Conservation (phyloP, 371 early-diverging fungal genomes). For the Mucor racemosus region DNA sequence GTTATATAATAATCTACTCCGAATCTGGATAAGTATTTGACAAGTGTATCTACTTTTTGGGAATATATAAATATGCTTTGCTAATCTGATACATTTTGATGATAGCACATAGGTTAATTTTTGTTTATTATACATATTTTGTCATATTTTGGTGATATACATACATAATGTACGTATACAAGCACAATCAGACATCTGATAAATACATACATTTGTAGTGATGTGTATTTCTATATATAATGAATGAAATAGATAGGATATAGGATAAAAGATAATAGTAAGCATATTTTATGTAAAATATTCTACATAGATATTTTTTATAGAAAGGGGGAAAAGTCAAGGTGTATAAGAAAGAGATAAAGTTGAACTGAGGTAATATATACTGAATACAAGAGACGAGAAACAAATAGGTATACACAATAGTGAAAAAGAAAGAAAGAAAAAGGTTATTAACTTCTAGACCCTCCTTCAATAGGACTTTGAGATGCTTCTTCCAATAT, state of each 20-base stretch:
- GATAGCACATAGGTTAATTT: too few relatives aligned
- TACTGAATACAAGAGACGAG: neutral
- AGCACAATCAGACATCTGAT: too few relatives aligned
- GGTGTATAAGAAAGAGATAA: neutral
- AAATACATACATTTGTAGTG: too few relatives aligned
- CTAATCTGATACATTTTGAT: too few relatives aligned
- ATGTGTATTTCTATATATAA: neutral
- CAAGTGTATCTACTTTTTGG: too few relatives aligned
- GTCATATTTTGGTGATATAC: too few relatives aligned
- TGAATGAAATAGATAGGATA: neutral
- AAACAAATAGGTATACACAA: neutral
- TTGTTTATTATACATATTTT: too few relatives aligned
- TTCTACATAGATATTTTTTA: neutral
- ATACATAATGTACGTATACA: too few relatives aligned
- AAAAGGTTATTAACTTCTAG: neutral
- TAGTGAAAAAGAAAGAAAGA: too few relatives aligned
- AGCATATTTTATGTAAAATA: neutral
- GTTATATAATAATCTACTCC: too few relatives aligned
- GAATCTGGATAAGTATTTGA: too few relatives aligned
- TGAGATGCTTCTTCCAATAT: slow-evolving; percentile 25
- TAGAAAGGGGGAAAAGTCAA: neutral
- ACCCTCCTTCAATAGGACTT: neutral
- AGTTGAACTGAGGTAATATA: neutral
- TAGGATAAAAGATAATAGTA: neutral
- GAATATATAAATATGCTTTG: too few relatives aligned